Base-by-base conservation (phyloP, 495 filamentous ascomycete species). In the Alectoria sarmentosa region DNA sequence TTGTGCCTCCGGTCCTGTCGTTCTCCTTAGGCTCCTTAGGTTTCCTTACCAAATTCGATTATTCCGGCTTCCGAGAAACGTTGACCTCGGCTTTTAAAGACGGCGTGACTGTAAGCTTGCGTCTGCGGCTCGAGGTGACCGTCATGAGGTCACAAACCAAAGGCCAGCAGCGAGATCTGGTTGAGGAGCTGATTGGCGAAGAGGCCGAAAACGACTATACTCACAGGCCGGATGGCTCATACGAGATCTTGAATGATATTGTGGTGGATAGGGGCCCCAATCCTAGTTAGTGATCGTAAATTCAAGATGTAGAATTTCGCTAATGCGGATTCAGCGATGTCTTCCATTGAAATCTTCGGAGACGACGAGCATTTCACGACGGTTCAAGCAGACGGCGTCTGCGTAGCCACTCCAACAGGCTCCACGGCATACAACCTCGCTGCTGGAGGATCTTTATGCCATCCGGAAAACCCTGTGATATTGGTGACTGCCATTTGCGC, bases 341-440 rank as follows among this genome's bases (percentile, higher is more conserved):
- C 61, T 65, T 90, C 84, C 57, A 91, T 89, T 46, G 91, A 95
- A 71, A 79, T 98, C 41, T 97, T 97, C 71, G 95, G 95, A 48
- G 95, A 97, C 71, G 90, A 96, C 71, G 91, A 96, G 69, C 90
- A 96, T 76, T 93, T 92, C 76, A 95, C 90, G 9, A 91, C 89
- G 1, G 81, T 95, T 9, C 86, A 90, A 66, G 90, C 90, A 36
- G 91, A 97, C 74, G 92, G 92, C 21, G 80, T 96, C 55, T 96
- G 92, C 76, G 87, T 97, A 54, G 88, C 91, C 13, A 96, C 90
- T 28, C 93, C 92, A 26, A 96, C 91, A 0, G 94, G 94, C 44
- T 94, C 90, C 19, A 98, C 94, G 52, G 94, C 94, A 21, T 98
- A 98, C 78, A 98, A 97, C 70, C 89, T 98, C 46, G 93, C 93